Evolutionary conservation across 2,329 filamentous ascomycete genomes (phyloP).

Genomic region (Phoma herbarum): DNA sequence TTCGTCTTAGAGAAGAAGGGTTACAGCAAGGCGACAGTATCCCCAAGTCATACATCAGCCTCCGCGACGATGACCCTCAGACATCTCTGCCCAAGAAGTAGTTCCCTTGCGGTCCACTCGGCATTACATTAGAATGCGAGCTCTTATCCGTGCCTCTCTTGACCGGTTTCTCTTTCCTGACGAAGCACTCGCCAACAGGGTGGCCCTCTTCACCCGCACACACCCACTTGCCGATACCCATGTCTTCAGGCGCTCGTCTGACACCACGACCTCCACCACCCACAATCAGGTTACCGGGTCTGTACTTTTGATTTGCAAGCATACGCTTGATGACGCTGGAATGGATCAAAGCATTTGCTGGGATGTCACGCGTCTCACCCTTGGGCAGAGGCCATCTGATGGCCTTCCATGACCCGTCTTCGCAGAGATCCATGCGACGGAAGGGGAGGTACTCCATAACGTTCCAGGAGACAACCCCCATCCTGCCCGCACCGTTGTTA

Average conservation of each 20-base stretch:
- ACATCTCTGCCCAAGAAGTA: conserved; percentile 11
- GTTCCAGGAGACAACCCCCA: conserved; percentile 73
- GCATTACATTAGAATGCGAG: conserved; percentile 16
- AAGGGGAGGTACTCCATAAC: conserved; percentile 85
- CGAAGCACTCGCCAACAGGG: conserved; percentile 73
- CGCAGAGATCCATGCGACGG: conserved; percentile 77
- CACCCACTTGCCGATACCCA: conserved; percentile 78
- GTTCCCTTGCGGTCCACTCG: conserved; percentile 14
- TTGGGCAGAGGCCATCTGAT: conserved; percentile 82
- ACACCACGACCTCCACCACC: conserved; percentile 79
- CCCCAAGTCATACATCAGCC: not conserved
- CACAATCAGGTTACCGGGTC: conserved; percentile 81
- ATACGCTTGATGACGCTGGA: conserved; percentile 78
- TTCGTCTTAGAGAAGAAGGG: not conserved
- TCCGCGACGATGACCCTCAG: not conserved
- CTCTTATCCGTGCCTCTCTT: conserved; percentile 28
- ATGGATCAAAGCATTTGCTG: conserved; percentile 73
- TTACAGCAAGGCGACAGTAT: not conserved
- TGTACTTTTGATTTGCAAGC: conserved; percentile 68
- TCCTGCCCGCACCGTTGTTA: conserved; percentile 63
- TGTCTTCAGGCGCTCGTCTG: conserved; percentile 65
- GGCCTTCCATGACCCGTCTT: conserved; percentile 78
- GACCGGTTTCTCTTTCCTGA: conserved; percentile 49
- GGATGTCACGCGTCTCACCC: conserved; percentile 81
- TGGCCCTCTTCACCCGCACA: conserved; percentile 71